phyloP scores from a whole-genome alignment of 768 basidiomycete genomes.

The Dendrothele bispora region DNA sequence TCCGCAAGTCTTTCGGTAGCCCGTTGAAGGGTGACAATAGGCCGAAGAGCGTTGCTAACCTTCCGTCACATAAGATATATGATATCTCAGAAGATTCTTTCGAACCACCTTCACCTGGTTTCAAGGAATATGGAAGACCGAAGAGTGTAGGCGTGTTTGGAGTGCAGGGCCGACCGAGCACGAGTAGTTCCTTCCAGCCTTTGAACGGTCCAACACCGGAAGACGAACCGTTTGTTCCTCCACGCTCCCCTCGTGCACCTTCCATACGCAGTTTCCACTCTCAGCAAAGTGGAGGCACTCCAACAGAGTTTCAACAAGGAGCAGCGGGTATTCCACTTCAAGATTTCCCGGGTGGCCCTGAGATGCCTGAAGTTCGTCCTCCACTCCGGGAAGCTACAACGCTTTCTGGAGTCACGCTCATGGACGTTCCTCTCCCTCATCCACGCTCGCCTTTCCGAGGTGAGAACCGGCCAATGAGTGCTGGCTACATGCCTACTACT shows the following conservation, averaged over 20 bases:
- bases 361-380: too few relatives aligned
- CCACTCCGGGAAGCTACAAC: neutral
- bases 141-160: conserved; percentile 18
- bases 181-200: conserved; percentile 5
- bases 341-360: too few relatives aligned
- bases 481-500: conserved; percentile 9
- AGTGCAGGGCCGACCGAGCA: too few relatives aligned
- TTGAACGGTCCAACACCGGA: neutral
- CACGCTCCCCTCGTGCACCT: conserved; percentile 2
- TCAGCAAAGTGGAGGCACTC: neutral
- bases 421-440: conserved; percentile 1
- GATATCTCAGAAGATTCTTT: conserved; percentile 28
- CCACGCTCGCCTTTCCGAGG: conserved; percentile 5
- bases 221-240: conserved; percentile 5
- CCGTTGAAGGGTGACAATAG: conserved; percentile 29
- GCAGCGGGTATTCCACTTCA: too few relatives aligned
- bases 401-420: too few relatives aligned
- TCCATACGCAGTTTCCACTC: neutral
- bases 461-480: conserved; percentile 11
- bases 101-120: conserved; percentile 4
- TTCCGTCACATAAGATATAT: conserved; percentile 10
- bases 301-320: neutral
- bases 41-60: conserved; percentile 32
- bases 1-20: conserved; percentile 42
- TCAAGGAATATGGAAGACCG: conserved; percentile 28